Evolutionary conservation across 176 grass and related monocot species (phyloP).

Genomic region (Hordeum vulgare): MorexV3_pseudomolecules_assembly NC_058523.1:538636575-538637074

Average conservation of each 20-base stretch:
- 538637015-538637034: too few relatives aligned
- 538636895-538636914: too few relatives aligned
- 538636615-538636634: background rate
- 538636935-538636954: too few relatives aligned
- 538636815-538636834: too few relatives aligned
- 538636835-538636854: too few relatives aligned
- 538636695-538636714: background rate
- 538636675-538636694: background rate
- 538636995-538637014: too few relatives aligned
- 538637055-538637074: background rate
- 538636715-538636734: background rate
- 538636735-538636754: background rate
- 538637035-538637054: background rate
- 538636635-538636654: background rate
- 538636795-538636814: background rate
- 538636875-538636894: too few relatives aligned
- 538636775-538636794: conserved; percentile 7
- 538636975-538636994: too few relatives aligned
- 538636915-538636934: too few relatives aligned
- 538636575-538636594: background rate
- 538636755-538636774: background rate
- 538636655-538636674: background rate
- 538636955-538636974: too few relatives aligned
- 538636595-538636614: background rate
- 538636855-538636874: too few relatives aligned